Base-by-base conservation (phyloP, 768 basidiomycete species). In the Tylopilus felleus region DNA sequence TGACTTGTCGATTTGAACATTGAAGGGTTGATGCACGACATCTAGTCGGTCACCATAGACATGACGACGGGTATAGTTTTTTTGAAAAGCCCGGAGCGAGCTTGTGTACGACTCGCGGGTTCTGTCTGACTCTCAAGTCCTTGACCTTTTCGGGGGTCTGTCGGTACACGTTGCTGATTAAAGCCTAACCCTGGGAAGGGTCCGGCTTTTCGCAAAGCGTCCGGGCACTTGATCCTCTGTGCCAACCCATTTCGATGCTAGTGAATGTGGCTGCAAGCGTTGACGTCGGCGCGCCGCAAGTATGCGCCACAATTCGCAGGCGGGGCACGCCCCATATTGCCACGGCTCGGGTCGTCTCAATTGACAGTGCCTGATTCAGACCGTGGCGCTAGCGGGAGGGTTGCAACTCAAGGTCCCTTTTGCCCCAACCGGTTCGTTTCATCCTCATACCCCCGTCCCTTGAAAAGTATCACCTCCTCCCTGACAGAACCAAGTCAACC, bases 281-380 rank as follows among this genome's bases (percentile, higher is more conserved):
- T 49, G 45, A 43, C 44, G 33, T 27, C 27, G 31, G n/a, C 10
- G 39, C 31, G 52, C 40, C 38, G 23, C 38, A 25, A 13, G 21
- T 27, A 8, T 17, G 25, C 21, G 47, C 51, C 49, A 38, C 54
- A 25, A 9, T 21, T 22, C 39, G 39, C 39, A 40, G 39, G 39
- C 19, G 39, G 21, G 21, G 14, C 35, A 16, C 38, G n/a, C n/a
- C 28, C 39, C 28, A 42, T 13, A 38, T 12, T 9, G 31, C 40
- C 52, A 59, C 47, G 48, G 47, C 7, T 49, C 36, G 46, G 42
- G 57, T 50, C 52, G 19, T 35, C 51, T 47, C 45, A 55, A 63
- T 46, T 50, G 51, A 33, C 21, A 17, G 61, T 61, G 19, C 61
- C 61, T 64, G 58, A 39, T n/a, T n/a, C n/a, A n/a, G n/a, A 14